Evolutionary conservation across 441 rosid species (phyloP).

Genomic region (Pelargonium citronellum): DNA sequence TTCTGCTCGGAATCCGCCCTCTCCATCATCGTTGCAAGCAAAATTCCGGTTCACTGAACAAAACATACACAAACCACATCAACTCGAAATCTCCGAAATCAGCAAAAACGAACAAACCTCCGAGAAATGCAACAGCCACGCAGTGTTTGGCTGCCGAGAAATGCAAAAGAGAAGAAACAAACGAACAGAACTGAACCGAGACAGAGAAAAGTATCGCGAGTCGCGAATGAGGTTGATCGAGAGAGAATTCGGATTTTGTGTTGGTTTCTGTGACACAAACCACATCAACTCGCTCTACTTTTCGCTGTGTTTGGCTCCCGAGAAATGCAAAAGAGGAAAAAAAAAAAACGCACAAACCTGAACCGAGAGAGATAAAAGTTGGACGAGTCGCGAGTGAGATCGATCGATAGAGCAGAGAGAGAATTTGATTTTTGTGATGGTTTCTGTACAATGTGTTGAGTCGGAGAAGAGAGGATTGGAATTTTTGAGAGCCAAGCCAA

Average conservation of each 20-base stretch:
- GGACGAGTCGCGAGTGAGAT: no score
- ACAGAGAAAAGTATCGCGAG: neutral
- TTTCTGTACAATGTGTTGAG: neutral
- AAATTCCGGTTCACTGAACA: neutral
- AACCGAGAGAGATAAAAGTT: neutral
- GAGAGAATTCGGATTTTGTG: neutral
- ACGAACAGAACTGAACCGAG: neutral
- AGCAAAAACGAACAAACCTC: neutral
- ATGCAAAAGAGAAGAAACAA: neutral
- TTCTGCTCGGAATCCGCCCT: constrained; percentile 58
- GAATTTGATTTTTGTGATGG: neutral
- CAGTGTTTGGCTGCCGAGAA: constrained; percentile 5
- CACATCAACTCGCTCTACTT: neutral
- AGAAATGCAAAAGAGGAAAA: neutral
- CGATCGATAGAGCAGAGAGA: neutral
- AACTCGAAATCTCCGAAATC: neutral
- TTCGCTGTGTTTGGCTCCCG: neutral
- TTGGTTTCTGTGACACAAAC: neutral
- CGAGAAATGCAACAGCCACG: no score
- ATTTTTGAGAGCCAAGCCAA: neutral
- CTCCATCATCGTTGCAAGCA: constrained; percentile 50
- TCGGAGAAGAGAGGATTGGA: neutral
- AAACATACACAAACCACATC: neutral
- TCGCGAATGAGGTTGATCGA: neutral
- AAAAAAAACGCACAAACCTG: neutral